phyloP scores from a whole-genome alignment of 441 rosid species.

The Sinapis alba region DNA sequence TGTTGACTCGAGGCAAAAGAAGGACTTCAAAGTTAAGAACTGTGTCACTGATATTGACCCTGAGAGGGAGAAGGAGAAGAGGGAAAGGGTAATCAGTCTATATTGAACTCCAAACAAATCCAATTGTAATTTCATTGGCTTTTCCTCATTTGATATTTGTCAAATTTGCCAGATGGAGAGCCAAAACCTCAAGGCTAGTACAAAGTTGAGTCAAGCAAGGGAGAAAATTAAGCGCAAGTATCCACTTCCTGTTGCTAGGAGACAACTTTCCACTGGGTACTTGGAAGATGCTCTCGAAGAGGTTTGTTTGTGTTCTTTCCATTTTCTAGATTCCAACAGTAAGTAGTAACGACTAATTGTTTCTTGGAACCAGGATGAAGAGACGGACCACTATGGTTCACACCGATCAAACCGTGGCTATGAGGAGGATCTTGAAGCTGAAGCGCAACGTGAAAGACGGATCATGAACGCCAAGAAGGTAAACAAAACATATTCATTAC shows the following conservation, averaged over 20 bases:
- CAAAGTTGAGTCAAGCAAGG: conserved; percentile 82
- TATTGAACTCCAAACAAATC: conserved; percentile 4
- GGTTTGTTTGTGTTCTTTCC: conserved; percentile 49
- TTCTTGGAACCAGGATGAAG: conserved; percentile 68
- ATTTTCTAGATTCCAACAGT: conserved; percentile 2
- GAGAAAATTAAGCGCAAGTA: conserved; percentile 90
- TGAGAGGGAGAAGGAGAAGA: conserved; percentile 95
- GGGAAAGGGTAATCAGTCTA: conserved; percentile 73
- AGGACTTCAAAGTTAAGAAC: conserved; percentile 84
- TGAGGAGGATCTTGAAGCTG: conserved; percentile 92
- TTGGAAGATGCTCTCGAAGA: conserved; percentile 97
- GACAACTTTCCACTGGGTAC: conserved; percentile 91
- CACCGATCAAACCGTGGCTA: conserved; percentile 76
- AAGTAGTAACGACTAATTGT: conserved; percentile 11
- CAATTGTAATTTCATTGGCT: not conserved
- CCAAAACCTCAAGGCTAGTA: conserved; percentile 88
- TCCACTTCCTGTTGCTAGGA: conserved; percentile 66
- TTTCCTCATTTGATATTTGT: conserved; percentile 6
- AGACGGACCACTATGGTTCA: conserved; percentile 76
- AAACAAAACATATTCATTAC: conserved; percentile 2
- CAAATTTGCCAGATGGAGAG: conserved; percentile 72
- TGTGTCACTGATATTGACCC: conserved; percentile 98
- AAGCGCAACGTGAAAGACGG: conserved; percentile 86
- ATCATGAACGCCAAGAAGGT: conserved; percentile 98
- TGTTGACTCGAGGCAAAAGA: conserved; percentile 93